A percentile compares a stretch with the other conserved stretches of the same genome.
phyloP scores from a whole-genome alignment of 345 rosid genomes.

The Nephelium lappaceum region DNA sequence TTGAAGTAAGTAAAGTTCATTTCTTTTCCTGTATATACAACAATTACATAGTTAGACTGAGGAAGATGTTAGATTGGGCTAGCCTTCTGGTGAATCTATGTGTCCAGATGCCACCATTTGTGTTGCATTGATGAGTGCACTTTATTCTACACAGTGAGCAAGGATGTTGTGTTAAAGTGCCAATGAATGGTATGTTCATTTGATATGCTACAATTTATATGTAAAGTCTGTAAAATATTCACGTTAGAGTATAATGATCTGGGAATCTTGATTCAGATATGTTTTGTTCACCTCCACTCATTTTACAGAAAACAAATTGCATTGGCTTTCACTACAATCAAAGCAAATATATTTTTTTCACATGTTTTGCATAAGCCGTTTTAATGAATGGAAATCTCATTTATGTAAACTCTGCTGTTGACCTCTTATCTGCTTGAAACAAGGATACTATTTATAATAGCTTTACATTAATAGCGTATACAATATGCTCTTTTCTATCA shows the following conservation, averaged over 20 bases:
- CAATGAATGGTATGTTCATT: too few relatives aligned
- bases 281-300: too few relatives aligned
- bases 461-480: neutral
- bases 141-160: conserved; percentile 49
- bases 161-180: conserved; percentile 35
- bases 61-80: conserved; percentile 26
- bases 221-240: too few relatives aligned
- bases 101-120: conserved; percentile 71
- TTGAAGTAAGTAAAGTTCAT: neutral
- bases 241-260: too few relatives aligned
- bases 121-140: too few relatives aligned
- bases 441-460: neutral
- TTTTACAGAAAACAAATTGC: neutral
- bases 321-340: neutral
- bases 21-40: too few relatives aligned
- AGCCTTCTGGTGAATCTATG: conserved; percentile 92
- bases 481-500: neutral
- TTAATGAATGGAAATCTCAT: neutral
- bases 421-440: neutral
- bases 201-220: too few relatives aligned
- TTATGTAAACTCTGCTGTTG: neutral
- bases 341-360: too few relatives aligned
- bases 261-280: too few relatives aligned
- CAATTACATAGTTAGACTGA: neutral
- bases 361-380: neutral